phyloP scores from a whole-genome alignment of 805 yeast species.

The Starmerella gropengiesseri region DNA sequence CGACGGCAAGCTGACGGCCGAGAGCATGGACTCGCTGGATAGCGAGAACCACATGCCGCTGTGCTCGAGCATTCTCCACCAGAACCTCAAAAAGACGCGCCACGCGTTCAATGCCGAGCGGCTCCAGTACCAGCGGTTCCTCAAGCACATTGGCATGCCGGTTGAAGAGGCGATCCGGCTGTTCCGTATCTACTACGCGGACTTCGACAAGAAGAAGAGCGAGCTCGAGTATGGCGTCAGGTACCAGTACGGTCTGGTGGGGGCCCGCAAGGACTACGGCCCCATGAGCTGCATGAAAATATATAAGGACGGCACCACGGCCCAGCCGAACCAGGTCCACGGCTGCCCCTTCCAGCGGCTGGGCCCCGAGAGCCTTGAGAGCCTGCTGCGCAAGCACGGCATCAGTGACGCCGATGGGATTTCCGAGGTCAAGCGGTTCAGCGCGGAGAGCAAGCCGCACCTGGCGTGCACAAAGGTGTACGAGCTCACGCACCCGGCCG shows the following conservation, averaged over 20 bases:
- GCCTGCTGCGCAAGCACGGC: conserved; percentile 52
- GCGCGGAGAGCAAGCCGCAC: conserved; percentile 60
- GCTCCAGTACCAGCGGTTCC: conserved; percentile 71
- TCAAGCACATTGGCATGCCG: conserved; percentile 79
- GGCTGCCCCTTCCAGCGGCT: conserved; percentile 90
- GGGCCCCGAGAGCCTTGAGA: conserved; percentile 49
- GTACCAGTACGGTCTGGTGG: conserved; percentile 86
- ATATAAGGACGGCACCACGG: conserved; percentile 47
- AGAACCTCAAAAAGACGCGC: conserved; percentile 45
- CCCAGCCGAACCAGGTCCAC: conserved; percentile 42
- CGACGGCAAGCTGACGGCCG: conserved; percentile 42
- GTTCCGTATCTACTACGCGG: conserved; percentile 46
- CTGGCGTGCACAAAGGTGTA: conserved; percentile 84
- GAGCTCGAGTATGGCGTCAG: conserved; percentile 82
- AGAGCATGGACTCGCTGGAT: conserved; percentile 44
- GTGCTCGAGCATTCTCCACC: conserved; percentile 61
- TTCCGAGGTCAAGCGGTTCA: conserved; percentile 54
- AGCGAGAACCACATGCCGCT: conserved; percentile 65
- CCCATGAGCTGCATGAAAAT: conserved; percentile 81
- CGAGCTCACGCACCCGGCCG: conserved; percentile 48
- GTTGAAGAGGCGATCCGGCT: conserved; percentile 81
- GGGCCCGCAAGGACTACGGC: conserved; percentile 70
- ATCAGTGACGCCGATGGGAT: conserved; percentile 46
- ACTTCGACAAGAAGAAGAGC: conserved; percentile 11
- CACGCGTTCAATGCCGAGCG: conserved; percentile 79